A percentile compares a stretch with the other conserved stretches of the same genome.
phyloP scores from a whole-genome alignment of 805 yeast species.

The Hermanozyma aechmeae region DNA sequence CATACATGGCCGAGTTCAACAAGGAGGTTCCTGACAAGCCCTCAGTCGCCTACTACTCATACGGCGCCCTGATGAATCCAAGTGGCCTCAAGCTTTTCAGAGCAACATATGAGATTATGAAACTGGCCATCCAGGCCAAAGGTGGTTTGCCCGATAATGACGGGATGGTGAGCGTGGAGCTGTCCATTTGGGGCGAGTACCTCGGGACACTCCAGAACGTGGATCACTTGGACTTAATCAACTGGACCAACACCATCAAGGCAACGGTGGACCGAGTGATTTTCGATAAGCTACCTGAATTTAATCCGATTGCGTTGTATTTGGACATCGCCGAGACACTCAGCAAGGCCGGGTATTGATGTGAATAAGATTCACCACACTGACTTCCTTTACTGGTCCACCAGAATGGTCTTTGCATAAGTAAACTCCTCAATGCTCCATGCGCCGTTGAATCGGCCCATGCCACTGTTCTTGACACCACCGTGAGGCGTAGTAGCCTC shows the following conservation, averaged over 20 bases:
- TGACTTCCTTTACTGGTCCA: no score
- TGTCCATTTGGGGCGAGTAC: conserved; percentile 79
- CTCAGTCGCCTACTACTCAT: conserved; percentile 64
- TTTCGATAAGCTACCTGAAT: conserved; percentile 28
- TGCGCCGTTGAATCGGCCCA: conserved; percentile 26
- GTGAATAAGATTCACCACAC: no score
- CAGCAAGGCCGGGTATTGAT: conserved; percentile 51
- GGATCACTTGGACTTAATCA: conserved; percentile 81
- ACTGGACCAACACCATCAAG: conserved; percentile 59
- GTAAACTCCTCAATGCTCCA: conserved; percentile 39
- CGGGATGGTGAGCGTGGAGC: conserved; percentile 73
- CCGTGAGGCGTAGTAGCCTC: conserved; percentile 18
- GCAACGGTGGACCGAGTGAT: conserved; percentile 21
- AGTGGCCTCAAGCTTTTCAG: conserved; percentile 51
- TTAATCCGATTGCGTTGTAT: conserved; percentile 63
- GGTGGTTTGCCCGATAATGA: conserved; percentile 53
- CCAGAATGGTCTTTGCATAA: conserved; percentile 26
- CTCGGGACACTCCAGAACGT: conserved; percentile 69
- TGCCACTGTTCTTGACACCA: conserved; percentile 31
- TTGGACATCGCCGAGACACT: conserved; percentile 57
- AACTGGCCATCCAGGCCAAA: conserved; percentile 11
- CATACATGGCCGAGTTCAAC: conserved; percentile 47
- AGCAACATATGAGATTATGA: conserved; percentile 56
- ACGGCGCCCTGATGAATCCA: conserved; percentile 70
- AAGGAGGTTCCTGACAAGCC: conserved; percentile 42